Base-by-base conservation (phyloP, 1,284 basidiomycete species). In the Peniophora sp. region DNA sequence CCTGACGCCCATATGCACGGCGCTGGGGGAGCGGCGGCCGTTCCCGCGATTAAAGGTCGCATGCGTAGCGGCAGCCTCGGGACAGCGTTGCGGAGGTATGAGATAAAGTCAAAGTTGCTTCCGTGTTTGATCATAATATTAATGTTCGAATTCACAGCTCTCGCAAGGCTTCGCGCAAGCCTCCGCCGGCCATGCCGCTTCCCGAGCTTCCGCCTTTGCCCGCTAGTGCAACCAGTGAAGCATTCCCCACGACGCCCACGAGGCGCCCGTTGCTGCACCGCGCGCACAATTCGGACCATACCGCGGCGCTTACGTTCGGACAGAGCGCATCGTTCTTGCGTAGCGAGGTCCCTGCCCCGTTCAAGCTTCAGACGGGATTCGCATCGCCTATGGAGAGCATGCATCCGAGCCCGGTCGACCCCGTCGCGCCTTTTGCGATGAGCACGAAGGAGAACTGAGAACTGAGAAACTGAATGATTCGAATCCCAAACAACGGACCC, bases 31-130 rank as follows among this genome's bases (percentile, higher is more conserved):
- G 71, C 44, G 11, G 23, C 10, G 16, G 5, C 23, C 3, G 24
- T 41, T 38, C 35, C 45, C 39, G 46, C 72, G 56, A 58, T 76
- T 3, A 63, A 72, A 32, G 67, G 71, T 14, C 63, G 78, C 46
- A 60, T 78, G 59, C 65, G 78, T 45, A 78, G 76, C 52, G 76
- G 75, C 2, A 80, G 79, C 52, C 59, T 69, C 34, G 61, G 69
- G 45, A 56, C 59, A 6, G 57, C 60, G 3, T 56, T 65, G 20
- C 65, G 69, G 73, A 73, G 55, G 19, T 41, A n/a, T n/a, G n/a
- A n/a, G n/a, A 8, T 20, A 17, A 8, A n/a, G 8, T 16, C 16
- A 6, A 5, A n/a, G 6, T 41, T 41, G 16, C n/a, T 41, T 41
- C 38, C 38, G 38, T 20, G 16, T 41, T 36, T 41, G 16, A 41